phyloP scores from a whole-genome alignment of 2,329 filamentous ascomycete species.

The Talaromyces sp. region DNA sequence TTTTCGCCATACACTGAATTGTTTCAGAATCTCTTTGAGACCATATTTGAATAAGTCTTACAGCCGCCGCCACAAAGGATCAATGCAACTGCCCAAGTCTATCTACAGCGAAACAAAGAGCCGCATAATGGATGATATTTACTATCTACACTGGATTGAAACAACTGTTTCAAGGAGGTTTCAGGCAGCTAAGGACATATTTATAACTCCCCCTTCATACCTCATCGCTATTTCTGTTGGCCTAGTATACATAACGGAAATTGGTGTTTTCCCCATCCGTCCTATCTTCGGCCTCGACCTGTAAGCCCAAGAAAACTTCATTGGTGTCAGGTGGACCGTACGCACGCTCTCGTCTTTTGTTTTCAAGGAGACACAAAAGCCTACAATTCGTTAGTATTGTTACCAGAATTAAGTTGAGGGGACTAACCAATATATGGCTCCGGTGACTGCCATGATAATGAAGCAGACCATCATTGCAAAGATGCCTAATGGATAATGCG shows the following conservation, averaged over 20 bases:
- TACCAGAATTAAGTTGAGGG: no score
- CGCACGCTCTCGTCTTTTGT: neutral
- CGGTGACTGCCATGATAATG: constrained; percentile 3
- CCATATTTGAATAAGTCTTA: neutral
- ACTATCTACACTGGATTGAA: no score
- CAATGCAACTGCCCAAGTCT: neutral
- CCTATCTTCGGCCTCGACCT: constrained; percentile 1
- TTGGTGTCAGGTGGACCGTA: neutral
- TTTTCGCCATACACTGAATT: no score
- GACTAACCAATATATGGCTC: neutral
- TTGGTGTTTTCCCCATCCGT: neutral
- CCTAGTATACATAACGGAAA: constrained; percentile 4
- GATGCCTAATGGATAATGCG: constrained; percentile 3
- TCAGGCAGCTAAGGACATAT: neutral
- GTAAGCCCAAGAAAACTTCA: neutral
- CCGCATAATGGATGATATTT: neutral
- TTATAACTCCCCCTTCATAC: neutral
- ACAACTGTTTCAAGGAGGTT: neutral
- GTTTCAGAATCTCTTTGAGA: neutral
- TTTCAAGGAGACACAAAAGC: constrained; percentile 2
- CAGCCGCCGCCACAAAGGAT: neutral
- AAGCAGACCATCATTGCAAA: constrained; percentile 11
- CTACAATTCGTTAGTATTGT: neutral
- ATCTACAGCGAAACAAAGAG: neutral
- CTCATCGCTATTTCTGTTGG: neutral